Conservation (phyloP, 768 basidiomycete genomes). For the Amylocystis lapponica region DNA sequence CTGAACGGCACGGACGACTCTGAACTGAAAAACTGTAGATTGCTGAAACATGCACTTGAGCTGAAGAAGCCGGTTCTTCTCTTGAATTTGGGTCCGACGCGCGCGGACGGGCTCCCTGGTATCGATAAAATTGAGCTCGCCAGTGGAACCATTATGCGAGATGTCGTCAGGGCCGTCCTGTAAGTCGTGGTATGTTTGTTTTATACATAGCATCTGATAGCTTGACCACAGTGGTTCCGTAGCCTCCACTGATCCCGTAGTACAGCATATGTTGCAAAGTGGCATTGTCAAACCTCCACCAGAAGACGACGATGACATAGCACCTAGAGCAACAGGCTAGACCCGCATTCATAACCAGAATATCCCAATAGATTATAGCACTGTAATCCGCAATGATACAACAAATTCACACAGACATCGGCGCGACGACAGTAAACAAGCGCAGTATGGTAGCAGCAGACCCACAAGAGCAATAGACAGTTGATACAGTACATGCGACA, state of each 20-base stretch:
- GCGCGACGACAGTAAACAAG: too few relatives aligned
- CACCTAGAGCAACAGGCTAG: slow-evolving; percentile 9
- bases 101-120: slow-evolving; percentile 66
- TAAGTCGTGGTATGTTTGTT: slow-evolving; percentile 38
- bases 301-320: slow-evolving; percentile 27
- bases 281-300: slow-evolving; percentile 52
- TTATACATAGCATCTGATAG: background rate
- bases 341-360: too few relatives aligned
- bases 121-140: slow-evolving; percentile 77
- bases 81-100: slow-evolving; percentile 83
- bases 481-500: too few relatives aligned
- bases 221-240: slow-evolving; percentile 37
- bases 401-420: too few relatives aligned
- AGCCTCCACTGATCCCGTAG: slow-evolving; percentile 37
- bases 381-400: too few relatives aligned
- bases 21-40: slow-evolving; percentile 32
- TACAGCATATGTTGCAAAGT: slow-evolving; percentile 49
- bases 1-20: background rate
- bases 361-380: too few relatives aligned
- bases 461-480: too few relatives aligned
- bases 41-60: slow-evolving; percentile 76
- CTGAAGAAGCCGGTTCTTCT: slow-evolving; percentile 73
- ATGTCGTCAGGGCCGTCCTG: slow-evolving; percentile 57
- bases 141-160: slow-evolving; percentile 66
- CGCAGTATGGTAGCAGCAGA: too few relatives aligned